Base-by-base conservation (phyloP, 148 eudicot species). In the Gaultheria prostrata region DNA sequence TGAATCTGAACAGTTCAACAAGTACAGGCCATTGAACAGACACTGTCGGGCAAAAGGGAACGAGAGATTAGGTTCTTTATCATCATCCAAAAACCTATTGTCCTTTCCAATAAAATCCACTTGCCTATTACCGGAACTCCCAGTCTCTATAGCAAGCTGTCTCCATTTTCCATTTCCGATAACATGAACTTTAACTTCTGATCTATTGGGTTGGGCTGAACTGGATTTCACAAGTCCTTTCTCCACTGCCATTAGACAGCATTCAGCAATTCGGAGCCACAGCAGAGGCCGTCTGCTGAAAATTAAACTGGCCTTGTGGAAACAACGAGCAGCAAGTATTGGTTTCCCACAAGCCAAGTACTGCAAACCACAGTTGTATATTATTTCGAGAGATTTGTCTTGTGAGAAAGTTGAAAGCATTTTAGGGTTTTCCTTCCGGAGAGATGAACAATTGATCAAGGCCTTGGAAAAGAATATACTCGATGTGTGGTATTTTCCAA, bases 91-190 rank as follows among this genome's bases (percentile, higher is more conserved):
- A 83, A 56, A 49, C 14, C 70, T 80, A 77, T 86, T 84, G 14
- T 79, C 88, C 46, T 48, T 91, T 20, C 87, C 92, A 77, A 82
- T 82, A 65, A 82, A 80, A 45, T 81, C 87, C 57, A 32, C 74
- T 50, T 74, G 82, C 24, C 87, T 82, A 79, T 77, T 84, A 73
- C 87, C 75, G 51, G 84, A 79, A 80, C 54, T 67, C 78, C 86
- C 88, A 63, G 80, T 80, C 65, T 89, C 89, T 77, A 94, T 2
- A 70, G 89, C 93, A 89, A 93, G 94, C 12, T 90, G 90, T 82
- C 97, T 94, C 97, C 97, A 94, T 86, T 92, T 93, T 70, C 98
- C 98, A 82, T 90, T 89, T 18, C 98, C 98, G 53, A 94, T 57
- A 83, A 94, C 93, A 73, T 85, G 89, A 76, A 91, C 94, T 77